phyloP scores from a whole-genome alignment of 441 rosid genomes.

The Populus trichocarpa region DNA sequence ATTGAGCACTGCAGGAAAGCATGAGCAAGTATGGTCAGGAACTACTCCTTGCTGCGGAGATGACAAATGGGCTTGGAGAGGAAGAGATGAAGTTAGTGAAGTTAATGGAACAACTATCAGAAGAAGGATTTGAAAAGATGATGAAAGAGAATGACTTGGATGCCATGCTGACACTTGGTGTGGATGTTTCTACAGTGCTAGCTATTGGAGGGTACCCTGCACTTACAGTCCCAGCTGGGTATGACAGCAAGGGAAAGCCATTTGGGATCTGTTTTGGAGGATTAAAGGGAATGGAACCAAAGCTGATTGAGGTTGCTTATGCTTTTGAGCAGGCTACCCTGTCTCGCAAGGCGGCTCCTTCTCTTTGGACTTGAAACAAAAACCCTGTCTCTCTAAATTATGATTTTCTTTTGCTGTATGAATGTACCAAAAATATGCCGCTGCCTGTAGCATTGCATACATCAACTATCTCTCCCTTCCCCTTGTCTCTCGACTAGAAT shows the following conservation, averaged over 20 bases:
- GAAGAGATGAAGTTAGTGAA: slow-evolving; percentile 11
- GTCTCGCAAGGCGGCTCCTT: slow-evolving; percentile 36
- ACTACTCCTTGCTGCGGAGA: slow-evolving; percentile 28
- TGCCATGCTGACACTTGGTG: slow-evolving; percentile 35
- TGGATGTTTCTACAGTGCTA: slow-evolving; percentile 27
- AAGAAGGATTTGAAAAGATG: slow-evolving; percentile 49
- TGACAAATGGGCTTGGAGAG: not conserved
- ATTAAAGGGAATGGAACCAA: slow-evolving; percentile 52
- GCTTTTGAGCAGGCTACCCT: slow-evolving; percentile 63
- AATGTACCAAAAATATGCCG: not conserved
- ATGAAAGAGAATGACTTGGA: slow-evolving; percentile 38
- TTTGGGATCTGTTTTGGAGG: slow-evolving; percentile 61
- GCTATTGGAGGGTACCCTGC: slow-evolving; percentile 72
- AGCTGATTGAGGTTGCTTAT: slow-evolving; percentile 65
- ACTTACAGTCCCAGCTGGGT: slow-evolving; percentile 62
- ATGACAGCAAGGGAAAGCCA: slow-evolving; percentile 41
- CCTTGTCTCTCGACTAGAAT: not conserved
- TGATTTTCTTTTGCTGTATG: not conserved
- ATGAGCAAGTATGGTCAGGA: slow-evolving; percentile 43
- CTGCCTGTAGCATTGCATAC: not conserved
- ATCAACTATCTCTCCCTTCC: not conserved
- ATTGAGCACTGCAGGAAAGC: slow-evolving; percentile 38
- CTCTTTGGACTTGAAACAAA: not conserved
- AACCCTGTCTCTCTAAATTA: not conserved
- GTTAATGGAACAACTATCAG: slow-evolving; percentile 31